Evolutionary conservation across 1,284 basidiomycete species (phyloP).

Genomic region (Ceratobasidium sp.): DNA sequence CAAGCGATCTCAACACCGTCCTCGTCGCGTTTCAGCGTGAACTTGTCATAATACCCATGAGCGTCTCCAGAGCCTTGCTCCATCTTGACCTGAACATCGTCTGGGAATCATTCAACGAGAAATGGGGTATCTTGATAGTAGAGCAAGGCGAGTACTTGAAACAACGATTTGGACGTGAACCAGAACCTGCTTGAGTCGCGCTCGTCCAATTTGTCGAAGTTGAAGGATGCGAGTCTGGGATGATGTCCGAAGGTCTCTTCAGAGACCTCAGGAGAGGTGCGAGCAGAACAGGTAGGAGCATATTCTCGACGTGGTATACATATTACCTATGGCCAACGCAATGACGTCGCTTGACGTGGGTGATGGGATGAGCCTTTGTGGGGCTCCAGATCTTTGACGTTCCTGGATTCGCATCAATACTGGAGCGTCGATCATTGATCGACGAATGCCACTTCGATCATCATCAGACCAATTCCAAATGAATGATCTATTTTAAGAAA

Average conservation of each 20-base stretch:
- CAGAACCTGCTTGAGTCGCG: slow-evolving; percentile 9
- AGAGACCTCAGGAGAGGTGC: neutral
- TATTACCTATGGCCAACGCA: no score
- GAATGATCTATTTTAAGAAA: no score
- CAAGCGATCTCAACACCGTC: slow-evolving; percentile 69
- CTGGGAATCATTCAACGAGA: slow-evolving; percentile 60
- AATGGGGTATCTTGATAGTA: slow-evolving; percentile 29
- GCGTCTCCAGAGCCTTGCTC: slow-evolving; percentile 63
- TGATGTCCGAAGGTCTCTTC: neutral
- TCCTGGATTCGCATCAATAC: no score
- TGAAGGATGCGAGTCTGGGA: neutral
- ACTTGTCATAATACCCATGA: slow-evolving; percentile 61
- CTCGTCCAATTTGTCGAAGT: neutral
- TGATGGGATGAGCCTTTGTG: no score
- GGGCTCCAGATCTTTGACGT: no score
- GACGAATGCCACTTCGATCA: no score
- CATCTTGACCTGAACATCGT: slow-evolving; percentile 68
- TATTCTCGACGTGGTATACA: no score
- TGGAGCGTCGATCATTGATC: no score
- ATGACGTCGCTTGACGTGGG: no score
- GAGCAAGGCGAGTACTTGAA: neutral
- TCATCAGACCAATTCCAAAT: no score
- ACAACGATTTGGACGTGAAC: neutral
- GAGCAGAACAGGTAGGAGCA: no score
- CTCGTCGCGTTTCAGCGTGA: slow-evolving; percentile 61